Conservation (phyloP, 1,139 yeast species). For the Barnettozyma hawaiiensis region DNA sequence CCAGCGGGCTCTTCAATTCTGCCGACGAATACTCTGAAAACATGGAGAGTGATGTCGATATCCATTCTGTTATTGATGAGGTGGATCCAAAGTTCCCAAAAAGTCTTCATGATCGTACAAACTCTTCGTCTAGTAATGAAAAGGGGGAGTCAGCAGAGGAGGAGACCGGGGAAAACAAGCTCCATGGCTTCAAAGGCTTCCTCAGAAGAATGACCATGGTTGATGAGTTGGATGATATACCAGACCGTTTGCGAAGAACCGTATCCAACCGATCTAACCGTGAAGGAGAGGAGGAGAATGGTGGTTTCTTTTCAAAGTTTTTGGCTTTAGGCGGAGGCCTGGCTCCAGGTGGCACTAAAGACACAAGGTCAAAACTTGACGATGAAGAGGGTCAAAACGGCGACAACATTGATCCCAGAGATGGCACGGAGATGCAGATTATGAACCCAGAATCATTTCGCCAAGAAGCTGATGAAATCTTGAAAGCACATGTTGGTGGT, state of each 20-base stretch:
- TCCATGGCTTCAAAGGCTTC: constrained; percentile 24
- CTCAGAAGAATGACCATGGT: constrained; percentile 19
- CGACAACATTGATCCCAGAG: constrained; percentile 10
- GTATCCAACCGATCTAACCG: not conserved
- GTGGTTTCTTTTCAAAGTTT: constrained; percentile 26
- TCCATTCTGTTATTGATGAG: constrained; percentile 3
- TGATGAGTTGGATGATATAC: constrained; percentile 15
- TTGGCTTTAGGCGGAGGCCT: constrained; percentile 26
- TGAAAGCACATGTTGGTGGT: constrained; percentile 26
- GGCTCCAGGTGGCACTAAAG: constrained; percentile 26
- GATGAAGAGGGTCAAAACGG: constrained; percentile 22
- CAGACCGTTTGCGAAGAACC: constrained; percentile 10
- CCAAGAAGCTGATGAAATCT: constrained; percentile 27
- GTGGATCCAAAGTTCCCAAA: not conserved
- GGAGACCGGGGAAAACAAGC: constrained; percentile 10
- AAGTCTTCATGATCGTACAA: not conserved
- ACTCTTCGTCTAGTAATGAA: constrained; percentile 5
- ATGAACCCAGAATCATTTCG: constrained; percentile 22
- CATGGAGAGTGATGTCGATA: constrained; percentile 19
- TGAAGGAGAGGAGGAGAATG: constrained; percentile 17
- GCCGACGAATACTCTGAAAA: constrained; percentile 18
- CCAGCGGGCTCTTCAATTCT: constrained; percentile 18
- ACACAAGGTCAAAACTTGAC: constrained; percentile 6
- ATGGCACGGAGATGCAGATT: constrained; percentile 17
- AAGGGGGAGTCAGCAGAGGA: constrained; percentile 10